Percentiles rank a stretch among this genome's conserved stretches.
phyloP scores from a whole-genome alignment of 495 filamentous ascomycete genomes.

The Annulohypoxylon stygium region DNA sequence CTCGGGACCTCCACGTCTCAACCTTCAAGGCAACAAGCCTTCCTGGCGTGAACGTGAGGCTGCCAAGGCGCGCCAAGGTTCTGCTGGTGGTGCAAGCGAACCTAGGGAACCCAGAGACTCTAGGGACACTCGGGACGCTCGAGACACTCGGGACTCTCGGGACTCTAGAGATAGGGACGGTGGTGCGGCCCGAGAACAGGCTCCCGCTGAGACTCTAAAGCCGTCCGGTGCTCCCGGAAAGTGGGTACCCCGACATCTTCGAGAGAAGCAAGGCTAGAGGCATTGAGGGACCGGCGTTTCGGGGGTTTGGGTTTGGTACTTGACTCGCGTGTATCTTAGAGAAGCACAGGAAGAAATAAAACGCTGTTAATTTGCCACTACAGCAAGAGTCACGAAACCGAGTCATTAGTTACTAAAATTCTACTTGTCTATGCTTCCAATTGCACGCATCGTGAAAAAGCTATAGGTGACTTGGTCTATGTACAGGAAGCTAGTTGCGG shows the following conservation, averaged over 20 bases:
- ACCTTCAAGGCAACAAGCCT: slow-evolving; percentile 71
- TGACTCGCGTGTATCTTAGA: slow-evolving; percentile 48
- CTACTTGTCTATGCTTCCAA: slow-evolving; percentile 9
- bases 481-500: neutral
- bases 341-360: slow-evolving; percentile 45
- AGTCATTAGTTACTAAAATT: neutral
- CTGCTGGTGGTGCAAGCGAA: slow-evolving; percentile 16
- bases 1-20: slow-evolving; percentile 73
- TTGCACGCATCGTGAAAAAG: neutral
- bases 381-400: slow-evolving; percentile 5
- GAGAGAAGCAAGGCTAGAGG: slow-evolving; percentile 50
- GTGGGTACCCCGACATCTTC: slow-evolving; percentile 56
- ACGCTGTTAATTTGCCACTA: slow-evolving; percentile 36
- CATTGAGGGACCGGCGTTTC: slow-evolving; percentile 51
- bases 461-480: neutral
- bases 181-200: slow-evolving; percentile 42
- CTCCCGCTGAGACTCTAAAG: slow-evolving; percentile 55
- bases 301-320: slow-evolving; percentile 48
- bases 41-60: slow-evolving; percentile 90
- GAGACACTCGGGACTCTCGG: neutral
- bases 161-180: slow-evolving; percentile 42
- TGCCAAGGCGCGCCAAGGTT: slow-evolving; percentile 64
- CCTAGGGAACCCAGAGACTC: neutral
- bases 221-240: slow-evolving; percentile 60
- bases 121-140: neutral